Base-by-base conservation (phyloP, 495 filamentous ascomycete genomes). In the Podospora comata region DNA sequence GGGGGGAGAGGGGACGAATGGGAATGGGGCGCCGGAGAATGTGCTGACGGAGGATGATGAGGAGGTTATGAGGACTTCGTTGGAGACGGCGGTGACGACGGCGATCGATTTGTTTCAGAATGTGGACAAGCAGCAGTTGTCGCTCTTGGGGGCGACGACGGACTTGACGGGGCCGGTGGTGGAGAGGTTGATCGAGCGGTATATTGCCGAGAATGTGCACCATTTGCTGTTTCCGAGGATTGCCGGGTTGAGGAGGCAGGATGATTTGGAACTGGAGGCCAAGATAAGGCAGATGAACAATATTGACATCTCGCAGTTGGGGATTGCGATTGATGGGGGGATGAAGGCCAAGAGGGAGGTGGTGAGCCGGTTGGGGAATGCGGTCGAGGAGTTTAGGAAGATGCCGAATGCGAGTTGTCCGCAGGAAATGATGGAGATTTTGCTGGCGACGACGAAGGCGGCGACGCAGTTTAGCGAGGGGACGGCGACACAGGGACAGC, bases 51-150 rank as follows among this genome's bases (percentile, higher is more conserved):
- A 91, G 72, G 91, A 96, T 70, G 93, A 97, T 69, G 93, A 96
- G 76, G 89, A 94, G 69, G 79, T 91, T 15, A 93, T 99, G 88
- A 85, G 93, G 60, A 88, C 87, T 7, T 90, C 91, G 11, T 74
- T 98, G 63, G 96, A 99, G 80, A 94, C 89, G 1, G 93, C 93
- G 2, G 92, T 99, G 19, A 97, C 92, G 5, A 89, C 91, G 15
- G 95, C 94, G 0, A 97, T 97, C 70, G 96, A 98, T 76, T 84
- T 98, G 1, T 99, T 99, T 69, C 93, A 97, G 72, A 86, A 89
- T 59, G 94, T 98, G 19, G 96, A 99, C 71, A 97, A 97, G 72
- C 91, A 96, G 68, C 96, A 98, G 75, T 80, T 99, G 57, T 96
- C 94, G 16, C 85, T 94, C 26, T 86, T 99, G 18, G 96, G 93